A percentile compares a stretch with the other conserved stretches of the same genome.
Conservation (phyloP, 2,329 filamentous ascomycete genomes). For the Penicillium sp. region DNA sequence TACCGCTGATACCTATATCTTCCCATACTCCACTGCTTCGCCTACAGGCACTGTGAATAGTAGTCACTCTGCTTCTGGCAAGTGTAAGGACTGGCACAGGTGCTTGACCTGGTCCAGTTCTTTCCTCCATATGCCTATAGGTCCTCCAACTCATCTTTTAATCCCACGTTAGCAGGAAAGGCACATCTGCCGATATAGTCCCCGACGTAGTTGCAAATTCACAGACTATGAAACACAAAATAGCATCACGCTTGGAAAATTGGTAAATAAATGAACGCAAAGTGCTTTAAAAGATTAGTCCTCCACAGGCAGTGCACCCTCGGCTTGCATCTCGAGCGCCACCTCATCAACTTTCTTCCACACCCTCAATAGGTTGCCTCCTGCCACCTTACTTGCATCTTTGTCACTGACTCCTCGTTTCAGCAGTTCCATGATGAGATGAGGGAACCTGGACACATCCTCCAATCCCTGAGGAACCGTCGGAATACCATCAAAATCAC, state of each 20-base stretch:
- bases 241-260: neutral
- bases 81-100: conserved; percentile 33
- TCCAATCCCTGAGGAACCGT: conserved; percentile 71
- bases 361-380: conserved; percentile 78
- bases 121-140: too few species aligned
- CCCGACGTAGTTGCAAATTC: neutral
- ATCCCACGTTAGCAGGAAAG: too few species aligned
- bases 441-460: conserved; percentile 80
- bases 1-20: neutral
- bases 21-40: neutral
- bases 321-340: conserved; percentile 62
- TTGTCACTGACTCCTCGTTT: conserved; percentile 69
- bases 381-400: conserved; percentile 73
- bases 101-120: conserved; percentile 33
- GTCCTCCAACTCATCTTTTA: too few species aligned
- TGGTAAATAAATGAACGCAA: neutral
- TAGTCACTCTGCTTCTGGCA: conserved; percentile 37
- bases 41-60: conserved; percentile 40
- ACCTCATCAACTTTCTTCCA: conserved; percentile 78
- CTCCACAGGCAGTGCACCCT: conserved; percentile 50
- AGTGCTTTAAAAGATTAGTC: conserved; percentile 31
- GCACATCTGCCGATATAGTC: too few species aligned
- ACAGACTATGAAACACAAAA: neutral
- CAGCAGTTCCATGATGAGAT: conserved; percentile 73
- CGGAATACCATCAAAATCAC: conserved; percentile 75